phyloP scores from a whole-genome alignment of 2,329 filamentous ascomycete genomes.

The Zalaria sp. region DNA sequence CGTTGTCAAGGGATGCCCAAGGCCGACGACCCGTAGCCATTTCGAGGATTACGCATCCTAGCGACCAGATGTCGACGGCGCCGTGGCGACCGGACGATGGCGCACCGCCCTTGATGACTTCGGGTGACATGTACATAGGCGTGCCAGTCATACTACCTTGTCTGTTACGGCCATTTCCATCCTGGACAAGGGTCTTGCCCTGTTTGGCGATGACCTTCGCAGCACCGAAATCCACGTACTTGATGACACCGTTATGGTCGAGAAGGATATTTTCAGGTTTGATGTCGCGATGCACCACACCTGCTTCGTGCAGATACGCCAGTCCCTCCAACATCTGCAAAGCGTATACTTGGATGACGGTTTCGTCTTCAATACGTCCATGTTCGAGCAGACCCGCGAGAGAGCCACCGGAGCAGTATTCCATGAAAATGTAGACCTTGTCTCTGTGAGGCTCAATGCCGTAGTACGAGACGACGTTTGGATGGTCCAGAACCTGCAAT shows the following conservation, averaged over 20 bases:
- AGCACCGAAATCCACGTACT: constrained; percentile 96
- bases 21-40: constrained; percentile 92
- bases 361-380: constrained; percentile 93
- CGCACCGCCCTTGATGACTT: constrained; percentile 91
- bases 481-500: constrained; percentile 86
- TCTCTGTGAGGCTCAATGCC: constrained; percentile 97
- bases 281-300: constrained; percentile 92
- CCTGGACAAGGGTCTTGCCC: constrained; percentile 65
- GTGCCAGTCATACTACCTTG: constrained; percentile 95
- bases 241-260: constrained; percentile 95
- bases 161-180: constrained; percentile 22
- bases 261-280: constrained; percentile 96
- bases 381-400: constrained; percentile 83
- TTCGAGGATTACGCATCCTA: constrained; percentile 91
- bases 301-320: constrained; percentile 80
- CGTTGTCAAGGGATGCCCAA: constrained; percentile 93
- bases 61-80: constrained; percentile 87
- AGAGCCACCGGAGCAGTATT: constrained; percentile 93
- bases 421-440: constrained; percentile 99
- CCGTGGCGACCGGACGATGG: constrained; percentile 58
- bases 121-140: constrained; percentile 99
- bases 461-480: constrained; percentile 94
- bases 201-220: constrained; percentile 94
- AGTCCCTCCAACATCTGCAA: constrained; percentile 88
- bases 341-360: constrained; percentile 92